These are phyloP conservation scores for Pleurotus platypus DNA, from an alignment of 768 basidiomycete genomes.

Conservation along the genomic window DNA sequence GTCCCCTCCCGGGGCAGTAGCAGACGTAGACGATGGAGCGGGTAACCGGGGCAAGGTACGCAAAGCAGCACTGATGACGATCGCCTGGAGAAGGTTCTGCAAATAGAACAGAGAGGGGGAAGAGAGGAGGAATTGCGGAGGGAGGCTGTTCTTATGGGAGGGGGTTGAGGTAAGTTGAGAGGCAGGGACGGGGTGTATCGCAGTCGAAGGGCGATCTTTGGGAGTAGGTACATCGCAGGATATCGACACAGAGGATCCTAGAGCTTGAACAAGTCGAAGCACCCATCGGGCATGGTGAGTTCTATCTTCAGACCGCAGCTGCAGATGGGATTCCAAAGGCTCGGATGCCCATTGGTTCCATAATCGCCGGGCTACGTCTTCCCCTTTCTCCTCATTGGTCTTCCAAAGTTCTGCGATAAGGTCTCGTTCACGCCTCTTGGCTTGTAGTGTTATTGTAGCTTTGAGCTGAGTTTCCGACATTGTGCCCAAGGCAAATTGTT, in stretches of 20 bases:
- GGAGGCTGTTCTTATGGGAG: conserved; percentile 42
- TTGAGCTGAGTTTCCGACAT: conserved; percentile 64
- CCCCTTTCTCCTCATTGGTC: conserved; percentile 19
- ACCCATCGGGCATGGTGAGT: conserved; percentile 35
- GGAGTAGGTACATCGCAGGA: conserved; percentile 33
- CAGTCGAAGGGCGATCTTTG: conserved; percentile 9
- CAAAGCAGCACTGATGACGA: conserved; percentile 61
- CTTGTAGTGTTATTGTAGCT: conserved; percentile 46
- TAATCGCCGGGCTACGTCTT: conserved; percentile 23
- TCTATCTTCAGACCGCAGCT: conserved; percentile 3
- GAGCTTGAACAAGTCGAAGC: conserved; percentile 39
- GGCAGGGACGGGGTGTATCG: background rate
- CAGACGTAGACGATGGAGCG: conserved; percentile 6
- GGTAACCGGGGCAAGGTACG: conserved; percentile 50
- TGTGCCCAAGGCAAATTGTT: conserved; percentile 57
- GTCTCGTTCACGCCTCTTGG: conserved; percentile 50
- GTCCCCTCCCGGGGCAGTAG: conserved; percentile 18
- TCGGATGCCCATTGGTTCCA: conserved; percentile 32
- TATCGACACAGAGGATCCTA: conserved; percentile 36
- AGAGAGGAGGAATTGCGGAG: conserved; percentile 65
- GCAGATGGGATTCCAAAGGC: conserved; percentile 8
- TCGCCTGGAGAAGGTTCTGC: conserved; percentile 71
- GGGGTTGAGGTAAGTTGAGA: background rate
- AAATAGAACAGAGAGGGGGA: conserved; percentile 48
- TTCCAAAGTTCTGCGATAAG: conserved; percentile 51